Percentiles rank a stretch among this genome's conserved stretches.
phyloP scores from a whole-genome alignment of 2,329 filamentous ascomycete genomes.

The Penicillium sp. region DNA sequence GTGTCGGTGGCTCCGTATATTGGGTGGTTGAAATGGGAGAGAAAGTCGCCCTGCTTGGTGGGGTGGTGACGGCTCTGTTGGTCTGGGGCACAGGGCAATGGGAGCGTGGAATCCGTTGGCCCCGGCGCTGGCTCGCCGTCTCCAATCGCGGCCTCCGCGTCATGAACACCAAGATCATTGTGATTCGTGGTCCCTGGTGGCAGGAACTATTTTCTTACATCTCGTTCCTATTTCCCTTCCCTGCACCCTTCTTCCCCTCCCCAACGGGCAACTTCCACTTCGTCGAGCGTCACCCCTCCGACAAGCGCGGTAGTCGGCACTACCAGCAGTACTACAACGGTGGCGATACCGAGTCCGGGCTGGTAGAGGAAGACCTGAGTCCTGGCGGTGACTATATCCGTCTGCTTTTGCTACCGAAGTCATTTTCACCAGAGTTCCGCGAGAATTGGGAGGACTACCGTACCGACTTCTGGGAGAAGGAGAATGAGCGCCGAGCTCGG shows the following conservation, averaged over 20 bases:
- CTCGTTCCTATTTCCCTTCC: constrained; percentile 73
- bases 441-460: constrained; percentile 97
- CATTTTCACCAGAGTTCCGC: constrained; percentile 88
- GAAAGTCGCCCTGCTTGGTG: constrained; percentile 86
- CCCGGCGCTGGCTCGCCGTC: constrained; percentile 80
- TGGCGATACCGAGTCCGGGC: constrained; percentile 55
- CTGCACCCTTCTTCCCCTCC: constrained; percentile 58
- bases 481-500: constrained; percentile 80
- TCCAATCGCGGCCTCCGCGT: constrained; percentile 84
- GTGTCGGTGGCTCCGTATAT: constrained; percentile 89
- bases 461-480: constrained; percentile 91
- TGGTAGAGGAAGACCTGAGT: constrained; percentile 81
- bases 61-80: constrained; percentile 76
- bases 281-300: constrained; percentile 57
- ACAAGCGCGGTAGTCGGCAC: constrained; percentile 38
- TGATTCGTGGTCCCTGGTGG: constrained; percentile 78
- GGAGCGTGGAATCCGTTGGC: constrained; percentile 93
- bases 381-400: constrained; percentile 89
- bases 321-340: constrained; percentile 49
- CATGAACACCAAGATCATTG: constrained; percentile 95
- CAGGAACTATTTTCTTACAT: constrained; percentile 68
- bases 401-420: constrained; percentile 83
- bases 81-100: constrained; percentile 96
- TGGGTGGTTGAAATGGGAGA: constrained; percentile 90
- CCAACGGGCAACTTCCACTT: constrained; percentile 68